Conservation (phyloP, 306 rosid species). For the Quercus robur region DNA sequence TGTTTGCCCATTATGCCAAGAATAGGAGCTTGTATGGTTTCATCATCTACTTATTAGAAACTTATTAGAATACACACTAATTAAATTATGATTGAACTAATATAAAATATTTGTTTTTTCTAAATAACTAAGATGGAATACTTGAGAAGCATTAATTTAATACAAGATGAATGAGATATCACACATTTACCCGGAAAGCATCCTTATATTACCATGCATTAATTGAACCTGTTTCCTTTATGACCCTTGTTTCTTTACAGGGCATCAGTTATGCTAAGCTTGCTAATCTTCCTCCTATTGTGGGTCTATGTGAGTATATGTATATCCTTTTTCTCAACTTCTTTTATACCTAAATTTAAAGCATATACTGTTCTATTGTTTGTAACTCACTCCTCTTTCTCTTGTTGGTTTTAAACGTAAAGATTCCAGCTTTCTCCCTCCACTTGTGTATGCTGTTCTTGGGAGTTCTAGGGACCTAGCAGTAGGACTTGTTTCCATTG, state of each 20-base stretch:
- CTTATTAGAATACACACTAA: not conserved
- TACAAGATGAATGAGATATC: not conserved
- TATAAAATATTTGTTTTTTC: too few species aligned
- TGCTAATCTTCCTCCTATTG: conserved; percentile 87
- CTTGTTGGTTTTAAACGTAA: not conserved
- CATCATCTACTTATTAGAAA: not conserved
- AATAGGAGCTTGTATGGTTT: not conserved
- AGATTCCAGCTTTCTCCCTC: conserved; percentile 99
- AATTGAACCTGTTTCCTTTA: not conserved
- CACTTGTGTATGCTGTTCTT: conserved; percentile 82
- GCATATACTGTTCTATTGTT: not conserved
- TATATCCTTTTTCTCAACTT: not conserved
- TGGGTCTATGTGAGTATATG: conserved; percentile 81
- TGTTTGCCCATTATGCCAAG: not conserved
- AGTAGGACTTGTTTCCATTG: conserved; percentile 97
- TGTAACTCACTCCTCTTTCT: not conserved
- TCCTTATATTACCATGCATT: not conserved
- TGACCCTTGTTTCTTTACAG: conserved; percentile 26
- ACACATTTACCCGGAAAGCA: not conserved
- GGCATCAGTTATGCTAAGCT: conserved; percentile 97
- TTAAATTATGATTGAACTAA: not conserved
- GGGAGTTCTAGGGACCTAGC: conserved; percentile 96
- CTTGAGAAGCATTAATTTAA: not conserved
- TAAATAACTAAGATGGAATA: not conserved
- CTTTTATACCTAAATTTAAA: not conserved